These are phyloP conservation scores for Carex cristatella DNA, from an alignment of 176 grass and related monocot species.

Conservation along the genomic window DNA sequence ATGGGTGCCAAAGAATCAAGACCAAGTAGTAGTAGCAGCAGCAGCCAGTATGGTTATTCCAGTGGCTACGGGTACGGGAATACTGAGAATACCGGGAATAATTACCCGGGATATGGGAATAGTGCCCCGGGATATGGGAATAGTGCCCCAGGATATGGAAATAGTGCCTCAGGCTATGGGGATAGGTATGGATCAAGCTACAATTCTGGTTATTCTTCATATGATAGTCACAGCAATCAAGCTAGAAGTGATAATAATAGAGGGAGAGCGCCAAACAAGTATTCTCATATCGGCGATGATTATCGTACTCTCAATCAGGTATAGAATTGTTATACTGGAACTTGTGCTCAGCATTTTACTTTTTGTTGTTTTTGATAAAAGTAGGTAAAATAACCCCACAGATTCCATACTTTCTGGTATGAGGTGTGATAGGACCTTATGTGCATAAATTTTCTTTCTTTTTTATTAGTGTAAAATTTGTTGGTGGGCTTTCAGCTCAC, in stretches of 20 bases:
- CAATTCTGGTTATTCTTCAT: slow-evolving; percentile 32
- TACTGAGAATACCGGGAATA: neutral
- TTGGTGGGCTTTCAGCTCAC: too few species aligned
- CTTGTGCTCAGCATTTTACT: neutral
- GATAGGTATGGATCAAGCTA: slow-evolving; percentile 36
- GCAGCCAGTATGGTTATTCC: neutral
- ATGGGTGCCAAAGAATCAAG: slow-evolving; percentile 9
- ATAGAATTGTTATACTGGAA: neutral
- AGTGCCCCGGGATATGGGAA: slow-evolving; percentile 29
- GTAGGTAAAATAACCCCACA: too few species aligned
- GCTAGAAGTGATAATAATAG: slow-evolving; percentile 44
- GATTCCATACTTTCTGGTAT: too few species aligned
- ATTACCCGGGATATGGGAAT: slow-evolving; percentile 36
- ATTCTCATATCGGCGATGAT: slow-evolving; percentile 73
- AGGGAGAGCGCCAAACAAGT: slow-evolving; percentile 51
- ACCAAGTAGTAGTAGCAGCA: neutral
- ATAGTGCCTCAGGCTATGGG: slow-evolving; percentile 31
- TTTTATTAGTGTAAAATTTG: too few species aligned
- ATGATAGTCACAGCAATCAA: slow-evolving; percentile 12
- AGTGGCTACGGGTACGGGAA: neutral
- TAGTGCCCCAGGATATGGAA: slow-evolving; percentile 29
- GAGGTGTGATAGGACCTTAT: too few species aligned
- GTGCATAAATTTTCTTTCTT: too few species aligned
- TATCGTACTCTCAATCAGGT: slow-evolving; percentile 75
- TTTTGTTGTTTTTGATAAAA: too few species aligned